Percentiles rank a stretch among this genome's conserved stretches.
phyloP scores from a whole-genome alignment of 2,329 filamentous ascomycete genomes.

The Dactylellina leptospora region DNA sequence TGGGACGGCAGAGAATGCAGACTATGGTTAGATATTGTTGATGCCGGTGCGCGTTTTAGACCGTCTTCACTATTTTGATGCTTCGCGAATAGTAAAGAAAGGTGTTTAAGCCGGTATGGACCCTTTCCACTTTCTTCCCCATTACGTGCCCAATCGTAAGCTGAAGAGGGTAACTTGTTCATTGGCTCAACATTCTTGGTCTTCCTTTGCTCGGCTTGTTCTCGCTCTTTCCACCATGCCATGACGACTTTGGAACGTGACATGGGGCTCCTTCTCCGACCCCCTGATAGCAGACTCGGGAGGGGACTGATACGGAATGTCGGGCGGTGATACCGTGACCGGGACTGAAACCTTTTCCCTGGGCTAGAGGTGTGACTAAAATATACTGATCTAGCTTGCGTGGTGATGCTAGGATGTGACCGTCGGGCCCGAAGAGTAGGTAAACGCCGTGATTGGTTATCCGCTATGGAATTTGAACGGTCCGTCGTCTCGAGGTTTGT shows the following conservation, averaged over 20 bases:
- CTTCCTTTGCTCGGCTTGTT: conserved; percentile 5
- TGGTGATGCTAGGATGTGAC: no score
- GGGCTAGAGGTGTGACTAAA: no score
- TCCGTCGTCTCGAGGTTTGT: no score
- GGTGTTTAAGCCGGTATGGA: conserved; percentile 34
- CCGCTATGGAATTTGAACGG: no score
- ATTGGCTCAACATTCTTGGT: no score
- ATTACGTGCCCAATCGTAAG: background rate
- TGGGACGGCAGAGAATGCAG: conserved; percentile 43
- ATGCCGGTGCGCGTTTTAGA: background rate
- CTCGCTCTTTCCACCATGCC: conserved; percentile 53
- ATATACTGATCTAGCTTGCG: no score
- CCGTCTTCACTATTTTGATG: background rate
- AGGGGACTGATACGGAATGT: conserved; percentile 19
- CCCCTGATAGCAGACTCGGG: conserved; percentile 8
- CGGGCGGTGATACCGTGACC: conserved; percentile 6
- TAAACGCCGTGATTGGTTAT: no score
- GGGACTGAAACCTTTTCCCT: no score
- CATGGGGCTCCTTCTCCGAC: conserved; percentile 19
- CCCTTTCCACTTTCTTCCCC: conserved; percentile 10
- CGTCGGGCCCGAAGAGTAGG: no score
- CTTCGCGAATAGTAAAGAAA: conserved; percentile 40
- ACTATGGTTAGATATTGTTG: conserved; percentile 21
- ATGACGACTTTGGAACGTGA: conserved; percentile 33
- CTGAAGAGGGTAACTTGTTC: no score